phyloP scores from a whole-genome alignment of 495 filamentous ascomycete species.

The Penicillium riverlandense region DNA sequence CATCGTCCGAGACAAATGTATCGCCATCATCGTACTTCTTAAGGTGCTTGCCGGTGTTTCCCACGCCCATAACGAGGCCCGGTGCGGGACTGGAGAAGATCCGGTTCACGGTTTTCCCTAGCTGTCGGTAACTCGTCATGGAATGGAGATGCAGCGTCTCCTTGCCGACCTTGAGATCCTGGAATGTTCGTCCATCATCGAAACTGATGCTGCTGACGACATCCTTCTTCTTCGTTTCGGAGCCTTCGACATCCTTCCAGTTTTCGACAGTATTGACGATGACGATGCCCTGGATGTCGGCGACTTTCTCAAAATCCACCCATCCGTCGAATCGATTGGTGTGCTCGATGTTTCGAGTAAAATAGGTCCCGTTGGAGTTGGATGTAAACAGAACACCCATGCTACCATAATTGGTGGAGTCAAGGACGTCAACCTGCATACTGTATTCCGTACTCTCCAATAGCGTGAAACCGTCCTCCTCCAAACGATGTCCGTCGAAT shows the following conservation, averaged over 20 bases:
- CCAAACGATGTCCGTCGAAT: slow-evolving; percentile 73
- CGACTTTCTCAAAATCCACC: slow-evolving; percentile 92
- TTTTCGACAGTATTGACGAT: slow-evolving; percentile 87
- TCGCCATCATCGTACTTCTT: slow-evolving; percentile 58
- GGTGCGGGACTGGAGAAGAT: slow-evolving; percentile 92
- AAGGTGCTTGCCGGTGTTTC: slow-evolving; percentile 74
- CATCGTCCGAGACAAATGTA: slow-evolving; percentile 86
- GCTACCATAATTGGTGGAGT: slow-evolving; percentile 8
- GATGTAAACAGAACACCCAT: slow-evolving; percentile 88
- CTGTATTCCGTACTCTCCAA: slow-evolving; percentile 95
- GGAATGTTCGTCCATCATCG: slow-evolving; percentile 80
- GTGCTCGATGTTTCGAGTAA: slow-evolving; percentile 80
- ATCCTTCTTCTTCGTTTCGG: slow-evolving; percentile 48
- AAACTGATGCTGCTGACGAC: slow-evolving; percentile 79
- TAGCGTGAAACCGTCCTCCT: slow-evolving; percentile 85
- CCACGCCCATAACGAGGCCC: slow-evolving; percentile 85
- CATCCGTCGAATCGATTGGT: slow-evolving; percentile 73
- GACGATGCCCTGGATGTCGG: slow-evolving; percentile 83
- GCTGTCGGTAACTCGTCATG: slow-evolving; percentile 53
- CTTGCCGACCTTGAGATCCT: slow-evolving; percentile 51
- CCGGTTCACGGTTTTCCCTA: slow-evolving; percentile 50
- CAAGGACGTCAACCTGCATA: slow-evolving; percentile 82
- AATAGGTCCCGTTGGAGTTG: slow-evolving; percentile 95
- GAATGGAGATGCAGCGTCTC: slow-evolving; percentile 79
- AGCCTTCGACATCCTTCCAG: slow-evolving; percentile 62